phyloP scores from a whole-genome alignment of 2,329 filamentous ascomycete genomes.

The Stylonectria norvegica region DNA sequence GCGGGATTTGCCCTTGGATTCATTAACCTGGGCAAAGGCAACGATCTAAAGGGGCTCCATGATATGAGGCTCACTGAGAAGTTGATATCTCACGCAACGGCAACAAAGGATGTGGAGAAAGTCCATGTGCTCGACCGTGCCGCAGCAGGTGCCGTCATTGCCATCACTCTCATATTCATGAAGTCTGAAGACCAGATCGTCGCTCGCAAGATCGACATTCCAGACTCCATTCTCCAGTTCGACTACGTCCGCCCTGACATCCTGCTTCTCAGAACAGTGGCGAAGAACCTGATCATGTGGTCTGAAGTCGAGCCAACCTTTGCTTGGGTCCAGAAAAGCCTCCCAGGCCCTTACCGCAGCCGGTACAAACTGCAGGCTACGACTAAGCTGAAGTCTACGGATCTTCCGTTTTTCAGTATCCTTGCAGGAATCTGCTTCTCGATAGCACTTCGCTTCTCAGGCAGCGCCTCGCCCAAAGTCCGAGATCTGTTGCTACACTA shows the following conservation, averaged over 20 bases:
- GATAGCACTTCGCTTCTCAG: slow-evolving; percentile 69
- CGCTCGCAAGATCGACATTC: slow-evolving; percentile 88
- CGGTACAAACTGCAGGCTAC: slow-evolving; percentile 59
- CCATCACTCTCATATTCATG: slow-evolving; percentile 91
- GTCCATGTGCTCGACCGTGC: slow-evolving; percentile 92
- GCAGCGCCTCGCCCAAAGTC: slow-evolving; percentile 65
- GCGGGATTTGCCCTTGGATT: slow-evolving; percentile 90
- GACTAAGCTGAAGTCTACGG: slow-evolving; percentile 66
- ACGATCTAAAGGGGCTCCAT: slow-evolving; percentile 80
- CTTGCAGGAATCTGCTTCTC: slow-evolving; percentile 83
- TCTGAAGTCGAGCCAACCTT: slow-evolving; percentile 70
- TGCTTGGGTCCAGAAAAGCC: slow-evolving; percentile 70
- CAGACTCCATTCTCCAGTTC: slow-evolving; percentile 84
- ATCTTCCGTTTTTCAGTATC: slow-evolving; percentile 92
- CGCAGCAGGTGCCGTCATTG: slow-evolving; percentile 88
- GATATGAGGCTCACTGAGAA: slow-evolving; percentile 93
- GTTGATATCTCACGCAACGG: slow-evolving; percentile 78
- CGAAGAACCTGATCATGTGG: slow-evolving; percentile 93
- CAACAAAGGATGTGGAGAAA: slow-evolving; percentile 84
- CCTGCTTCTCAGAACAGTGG: slow-evolving; percentile 82
- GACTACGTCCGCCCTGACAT: slow-evolving; percentile 95
- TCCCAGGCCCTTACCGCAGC: slow-evolving; percentile 67
- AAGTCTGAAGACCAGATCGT: slow-evolving; percentile 87
- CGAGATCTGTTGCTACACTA: slow-evolving; percentile 81
- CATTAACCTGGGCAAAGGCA: slow-evolving; percentile 91